Conservation (phyloP, 176 grass and related monocot species). For the Raddia distichophylla region DNA sequence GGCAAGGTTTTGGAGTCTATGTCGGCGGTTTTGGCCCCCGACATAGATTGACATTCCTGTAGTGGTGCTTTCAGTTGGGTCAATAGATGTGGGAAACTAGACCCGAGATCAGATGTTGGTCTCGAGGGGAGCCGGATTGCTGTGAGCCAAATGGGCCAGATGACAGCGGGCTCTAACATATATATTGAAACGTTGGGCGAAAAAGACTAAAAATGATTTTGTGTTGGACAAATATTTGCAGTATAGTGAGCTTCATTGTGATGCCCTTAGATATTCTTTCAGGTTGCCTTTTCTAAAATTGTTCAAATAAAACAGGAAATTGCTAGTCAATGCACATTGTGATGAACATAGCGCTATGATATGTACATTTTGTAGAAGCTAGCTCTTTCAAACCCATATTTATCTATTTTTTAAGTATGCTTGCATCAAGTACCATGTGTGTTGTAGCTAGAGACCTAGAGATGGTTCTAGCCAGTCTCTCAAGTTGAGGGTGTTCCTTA, state of each 20-base stretch:
- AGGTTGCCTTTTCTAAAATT: constrained; percentile 62
- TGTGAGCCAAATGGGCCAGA: too few species aligned
- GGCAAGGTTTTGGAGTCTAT: too few species aligned
- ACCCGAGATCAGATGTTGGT: too few species aligned
- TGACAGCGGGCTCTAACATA: too few species aligned
- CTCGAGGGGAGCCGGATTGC: too few species aligned
- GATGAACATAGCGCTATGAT: constrained; percentile 6
- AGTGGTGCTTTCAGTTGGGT: too few species aligned
- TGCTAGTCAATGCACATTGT: constrained; percentile 40
- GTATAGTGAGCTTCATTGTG: constrained; percentile 64
- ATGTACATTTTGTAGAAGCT: neutral
- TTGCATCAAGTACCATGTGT: neutral
- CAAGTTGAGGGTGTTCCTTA: neutral
- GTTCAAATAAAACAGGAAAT: constrained; percentile 61
- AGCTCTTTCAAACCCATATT: neutral
- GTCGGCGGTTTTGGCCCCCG: too few species aligned
- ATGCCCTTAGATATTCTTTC: constrained; percentile 69
- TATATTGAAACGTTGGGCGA: constrained; percentile 74
- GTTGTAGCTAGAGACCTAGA: neutral
- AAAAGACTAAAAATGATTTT: constrained; percentile 72
- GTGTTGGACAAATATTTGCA: constrained; percentile 61
- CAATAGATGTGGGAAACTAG: too few species aligned
- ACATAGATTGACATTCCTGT: too few species aligned
- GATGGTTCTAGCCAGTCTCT: neutral
- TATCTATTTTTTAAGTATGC: neutral